These are phyloP conservation scores for Acanthamoeba royreba DNA, from an alignment of 208 protist genomes.

Conservation along the genomic window DNA sequence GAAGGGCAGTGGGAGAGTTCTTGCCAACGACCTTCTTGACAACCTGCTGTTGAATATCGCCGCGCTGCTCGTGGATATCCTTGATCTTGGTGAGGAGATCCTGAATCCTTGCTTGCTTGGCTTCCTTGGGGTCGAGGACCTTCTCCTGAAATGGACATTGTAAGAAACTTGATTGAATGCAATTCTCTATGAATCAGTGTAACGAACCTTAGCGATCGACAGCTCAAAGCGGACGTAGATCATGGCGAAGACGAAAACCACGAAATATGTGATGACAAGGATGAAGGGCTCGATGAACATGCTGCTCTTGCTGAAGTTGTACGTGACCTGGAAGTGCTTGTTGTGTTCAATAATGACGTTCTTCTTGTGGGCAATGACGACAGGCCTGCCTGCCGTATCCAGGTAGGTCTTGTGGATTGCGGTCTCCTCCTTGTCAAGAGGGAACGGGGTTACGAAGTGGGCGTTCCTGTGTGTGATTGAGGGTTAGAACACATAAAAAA, in stretches of 20 bases:
- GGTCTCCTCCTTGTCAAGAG: neutral
- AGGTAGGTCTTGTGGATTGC: conserved; percentile 60
- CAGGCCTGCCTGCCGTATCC: conserved; percentile 63
- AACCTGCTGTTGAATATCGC: too few species aligned
- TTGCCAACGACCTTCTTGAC: neutral
- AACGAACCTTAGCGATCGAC: neutral
- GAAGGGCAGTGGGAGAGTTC: neutral
- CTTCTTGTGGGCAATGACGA: neutral
- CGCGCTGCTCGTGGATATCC: too few species aligned
- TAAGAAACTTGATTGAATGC: neutral
- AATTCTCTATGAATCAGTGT: neutral
- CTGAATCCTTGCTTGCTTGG: too few species aligned
- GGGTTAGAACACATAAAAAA: too few species aligned
- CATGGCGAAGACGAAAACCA: conserved; percentile 62
- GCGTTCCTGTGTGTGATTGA: conserved; percentile 61
- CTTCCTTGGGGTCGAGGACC: too few species aligned
- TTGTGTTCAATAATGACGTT: conserved; percentile 55
- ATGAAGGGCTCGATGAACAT: conserved; percentile 63
- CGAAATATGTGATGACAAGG: conserved; percentile 58
- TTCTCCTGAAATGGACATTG: too few species aligned
- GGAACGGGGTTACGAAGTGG: conserved; percentile 55
- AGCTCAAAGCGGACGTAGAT: conserved; percentile 50
- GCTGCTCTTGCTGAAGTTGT: conserved; percentile 15
- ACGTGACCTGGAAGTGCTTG: conserved; percentile 57
- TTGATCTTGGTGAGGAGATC: too few species aligned